Conservation (phyloP, 176 grass and related monocot species). For the Aegilops speltoides region DNA sequence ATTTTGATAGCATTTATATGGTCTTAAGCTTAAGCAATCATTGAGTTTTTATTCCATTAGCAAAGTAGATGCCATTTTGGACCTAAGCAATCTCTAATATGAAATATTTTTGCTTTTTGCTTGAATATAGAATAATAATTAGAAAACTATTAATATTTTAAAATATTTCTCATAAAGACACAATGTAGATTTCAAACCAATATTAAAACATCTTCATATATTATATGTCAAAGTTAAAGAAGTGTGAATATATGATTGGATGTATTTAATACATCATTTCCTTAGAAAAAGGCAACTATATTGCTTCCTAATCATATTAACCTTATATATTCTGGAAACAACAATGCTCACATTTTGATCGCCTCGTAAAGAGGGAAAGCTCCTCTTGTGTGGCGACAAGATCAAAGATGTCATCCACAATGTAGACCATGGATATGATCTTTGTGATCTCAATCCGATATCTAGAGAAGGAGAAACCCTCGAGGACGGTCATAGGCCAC, state of each 20-base stretch:
- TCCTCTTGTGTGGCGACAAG: slow-evolving; percentile 47
- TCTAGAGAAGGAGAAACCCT: slow-evolving; percentile 34
- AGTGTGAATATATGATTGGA: not conserved
- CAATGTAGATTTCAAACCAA: not conserved
- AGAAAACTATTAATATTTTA: not conserved
- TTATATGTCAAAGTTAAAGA: not conserved
- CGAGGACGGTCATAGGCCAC: slow-evolving; percentile 35
- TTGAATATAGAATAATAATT: not conserved
- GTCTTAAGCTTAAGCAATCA: not conserved
- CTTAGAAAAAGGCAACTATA: not conserved
- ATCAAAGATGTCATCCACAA: slow-evolving; percentile 84
- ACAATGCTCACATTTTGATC: slow-evolving; percentile 38
- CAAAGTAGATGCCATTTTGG: not conserved
- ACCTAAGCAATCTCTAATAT: not conserved
- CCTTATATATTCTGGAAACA: not conserved
- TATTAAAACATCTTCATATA: not conserved
- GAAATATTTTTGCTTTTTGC: not conserved
- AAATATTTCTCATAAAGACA: not conserved
- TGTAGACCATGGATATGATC: slow-evolving; percentile 54
- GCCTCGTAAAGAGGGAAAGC: slow-evolving; percentile 49
- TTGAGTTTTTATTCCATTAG: not conserved
- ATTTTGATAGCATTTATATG: not conserved
- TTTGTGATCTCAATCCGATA: slow-evolving; percentile 56
- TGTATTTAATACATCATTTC: not conserved
- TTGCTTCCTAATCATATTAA: not conserved